Conservation (phyloP, 208 protist genomes). For the Crithidia acanthocephali region DNA sequence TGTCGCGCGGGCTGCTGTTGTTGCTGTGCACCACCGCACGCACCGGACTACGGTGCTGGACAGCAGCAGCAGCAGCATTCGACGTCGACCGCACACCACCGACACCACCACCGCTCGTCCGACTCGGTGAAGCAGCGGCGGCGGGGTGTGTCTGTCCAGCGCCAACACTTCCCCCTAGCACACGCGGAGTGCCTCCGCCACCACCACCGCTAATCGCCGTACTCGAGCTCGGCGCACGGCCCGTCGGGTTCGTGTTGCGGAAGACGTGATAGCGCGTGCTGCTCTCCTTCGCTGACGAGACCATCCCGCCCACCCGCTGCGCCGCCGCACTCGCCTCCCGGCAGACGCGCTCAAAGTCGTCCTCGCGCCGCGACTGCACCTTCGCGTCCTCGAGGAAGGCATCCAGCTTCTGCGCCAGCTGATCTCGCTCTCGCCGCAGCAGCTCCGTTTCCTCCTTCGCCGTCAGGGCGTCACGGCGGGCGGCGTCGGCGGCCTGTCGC, state of each 20-base stretch:
- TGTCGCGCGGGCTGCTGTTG: neutral
- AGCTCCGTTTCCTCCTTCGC: conserved; percentile 63
- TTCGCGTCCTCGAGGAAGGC: conserved; percentile 68
- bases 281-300: conserved; percentile 36
- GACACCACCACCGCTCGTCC: neutral
- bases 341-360: conserved; percentile 61
- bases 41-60: conserved; percentile 24
- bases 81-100: no score
- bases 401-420: conserved; percentile 67
- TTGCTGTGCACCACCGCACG: neutral
- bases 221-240: conserved; percentile 3
- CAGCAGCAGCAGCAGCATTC: neutral
- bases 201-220: neutral
- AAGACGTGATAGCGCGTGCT: conserved; percentile 43
- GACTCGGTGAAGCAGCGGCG: neutral
- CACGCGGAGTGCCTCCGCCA: neutral
- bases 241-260: conserved; percentile 42
- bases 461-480: conserved; percentile 54
- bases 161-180: no score
- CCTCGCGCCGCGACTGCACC: conserved; percentile 48
- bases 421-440: conserved; percentile 71
- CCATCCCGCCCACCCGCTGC: conserved; percentile 53
- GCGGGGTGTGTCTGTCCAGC: no score
- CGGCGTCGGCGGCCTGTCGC: conserved; percentile 62
- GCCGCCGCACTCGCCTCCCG: conserved; percentile 60